These are phyloP conservation scores for Cynara cardunculus DNA, from an alignment of 129 eudicot genomes.

Conservation along the genomic window DNA sequence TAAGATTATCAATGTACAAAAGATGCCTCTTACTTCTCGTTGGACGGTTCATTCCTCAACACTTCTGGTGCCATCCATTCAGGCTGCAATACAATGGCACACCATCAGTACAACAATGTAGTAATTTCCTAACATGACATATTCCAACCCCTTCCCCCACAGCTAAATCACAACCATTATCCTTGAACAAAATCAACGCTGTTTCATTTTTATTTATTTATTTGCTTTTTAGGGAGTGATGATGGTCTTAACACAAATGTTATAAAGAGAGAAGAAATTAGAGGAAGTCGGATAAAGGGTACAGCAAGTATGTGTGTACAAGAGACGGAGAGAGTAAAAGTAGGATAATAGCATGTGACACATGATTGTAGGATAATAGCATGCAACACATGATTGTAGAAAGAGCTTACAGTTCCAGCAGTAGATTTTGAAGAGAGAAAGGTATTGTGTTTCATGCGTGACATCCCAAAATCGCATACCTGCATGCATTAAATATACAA, in stretches of 20 bases:
- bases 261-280: not conserved
- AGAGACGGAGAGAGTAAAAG: not conserved
- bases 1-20: not conserved
- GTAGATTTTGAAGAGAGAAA: slow-evolving; percentile 85
- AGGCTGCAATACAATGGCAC: slow-evolving; percentile 64
- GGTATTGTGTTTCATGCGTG: slow-evolving; percentile 88
- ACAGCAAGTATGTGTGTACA: not conserved
- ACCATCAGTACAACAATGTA: slow-evolving; percentile 15
- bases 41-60: slow-evolving; percentile 84
- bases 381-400: not conserved
- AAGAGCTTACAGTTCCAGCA: slow-evolving; percentile 77
- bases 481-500: slow-evolving; percentile 22
- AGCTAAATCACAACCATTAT: not conserved
- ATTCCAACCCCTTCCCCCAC: not conserved
- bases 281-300: not conserved
- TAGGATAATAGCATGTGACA: not conserved
- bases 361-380: not conserved
- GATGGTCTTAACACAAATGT: not conserved
- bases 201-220: not conserved
- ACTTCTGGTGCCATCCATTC: slow-evolving; percentile 99
- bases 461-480: slow-evolving; percentile 96
- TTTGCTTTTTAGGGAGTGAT: not conserved
- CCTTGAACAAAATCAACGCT: not conserved
- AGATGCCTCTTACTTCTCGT: slow-evolving; percentile 72
- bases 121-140: not conserved